A percentile compares a stretch with the other conserved stretches of the same genome.
phyloP scores from a whole-genome alignment of 306 rosid species.

The Cicer yamashitae region DNA sequence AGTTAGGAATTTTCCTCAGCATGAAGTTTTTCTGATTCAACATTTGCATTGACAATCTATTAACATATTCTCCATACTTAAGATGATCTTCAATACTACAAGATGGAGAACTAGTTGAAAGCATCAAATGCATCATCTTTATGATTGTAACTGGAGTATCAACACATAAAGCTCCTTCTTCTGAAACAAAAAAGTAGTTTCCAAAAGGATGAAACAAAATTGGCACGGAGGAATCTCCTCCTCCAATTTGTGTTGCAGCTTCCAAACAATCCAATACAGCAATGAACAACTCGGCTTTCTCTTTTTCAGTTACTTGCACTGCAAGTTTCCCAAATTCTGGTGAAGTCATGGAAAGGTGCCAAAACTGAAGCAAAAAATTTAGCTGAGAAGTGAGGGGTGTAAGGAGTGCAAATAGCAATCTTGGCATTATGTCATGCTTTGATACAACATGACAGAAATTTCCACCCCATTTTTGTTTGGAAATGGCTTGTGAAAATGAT shows the following conservation, averaged over 20 bases:
- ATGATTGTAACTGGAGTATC: conserved; percentile 64
- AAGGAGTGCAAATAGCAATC: conserved; percentile 73
- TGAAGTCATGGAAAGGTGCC: conserved; percentile 69
- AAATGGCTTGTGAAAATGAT: conserved; percentile 67
- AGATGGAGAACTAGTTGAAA: conserved; percentile 54
- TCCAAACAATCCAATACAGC: conserved; percentile 55
- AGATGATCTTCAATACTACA: conserved; percentile 78
- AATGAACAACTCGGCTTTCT: conserved; percentile 54
- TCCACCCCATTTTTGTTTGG: conserved; percentile 75
- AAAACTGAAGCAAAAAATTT: conserved; percentile 59
- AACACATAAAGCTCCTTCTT: conserved; percentile 74
- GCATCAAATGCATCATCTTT: conserved; percentile 77
- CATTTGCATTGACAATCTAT: conserved; percentile 48
- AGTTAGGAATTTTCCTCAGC: conserved; percentile 53
- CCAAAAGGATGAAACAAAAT: conserved; percentile 75
- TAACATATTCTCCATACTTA: conserved; percentile 72
- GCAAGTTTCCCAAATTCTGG: conserved; percentile 49
- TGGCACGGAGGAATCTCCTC: conserved; percentile 29
- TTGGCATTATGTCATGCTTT: conserved; percentile 83
- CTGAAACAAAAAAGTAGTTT: conserved; percentile 68
- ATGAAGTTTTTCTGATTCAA: conserved; percentile 50
- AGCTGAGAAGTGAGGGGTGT: conserved; percentile 55
- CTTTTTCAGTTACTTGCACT: conserved; percentile 51
- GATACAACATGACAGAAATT: conserved; percentile 82
- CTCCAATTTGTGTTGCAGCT: conserved; percentile 50